A percentile compares a stretch with the other conserved stretches of the same genome.
Conservation (phyloP, 2,329 filamentous ascomycete species). For the Botrytis aclada region DNA sequence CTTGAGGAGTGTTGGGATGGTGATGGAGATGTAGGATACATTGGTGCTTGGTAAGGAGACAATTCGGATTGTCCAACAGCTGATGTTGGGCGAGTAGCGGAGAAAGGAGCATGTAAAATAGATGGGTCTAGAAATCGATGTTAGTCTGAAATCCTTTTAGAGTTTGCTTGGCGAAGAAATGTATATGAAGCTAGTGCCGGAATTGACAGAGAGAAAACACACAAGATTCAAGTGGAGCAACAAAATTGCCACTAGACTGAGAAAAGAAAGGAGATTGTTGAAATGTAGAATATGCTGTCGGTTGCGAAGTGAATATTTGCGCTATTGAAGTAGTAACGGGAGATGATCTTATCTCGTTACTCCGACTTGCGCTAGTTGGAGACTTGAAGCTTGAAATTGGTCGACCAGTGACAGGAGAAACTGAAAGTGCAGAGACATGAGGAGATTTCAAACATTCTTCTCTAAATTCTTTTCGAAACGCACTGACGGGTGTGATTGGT, state of each 20-base stretch:
- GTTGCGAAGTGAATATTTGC: slow-evolving; percentile 25
- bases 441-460: slow-evolving; percentile 39
- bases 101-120: slow-evolving; percentile 35
- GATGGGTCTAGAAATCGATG: slow-evolving; percentile 34
- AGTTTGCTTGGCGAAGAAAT: slow-evolving; percentile 5
- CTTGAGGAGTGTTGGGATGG: slow-evolving; percentile 34
- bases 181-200: slow-evolving; percentile 21
- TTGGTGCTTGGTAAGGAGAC: slow-evolving; percentile 32
- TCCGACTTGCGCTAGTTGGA: slow-evolving; percentile 27
- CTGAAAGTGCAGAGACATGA: slow-evolving; percentile 38
- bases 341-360: slow-evolving; percentile 30
- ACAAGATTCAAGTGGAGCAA: slow-evolving; percentile 52
- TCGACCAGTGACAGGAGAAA: slow-evolving; percentile 34
- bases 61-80: slow-evolving; percentile 30
- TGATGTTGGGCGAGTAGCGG: slow-evolving; percentile 28
- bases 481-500: slow-evolving; percentile 33
- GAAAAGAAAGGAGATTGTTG: slow-evolving; percentile 48
- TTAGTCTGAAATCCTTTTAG: slow-evolving; percentile 29
- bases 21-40: slow-evolving; percentile 36
- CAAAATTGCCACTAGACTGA: slow-evolving; percentile 52
- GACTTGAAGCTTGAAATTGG: slow-evolving; percentile 31
- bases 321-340: slow-evolving; percentile 21
- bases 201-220: slow-evolving; percentile 46
- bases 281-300: slow-evolving; percentile 27
- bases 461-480: slow-evolving; percentile 23